Evolutionary conservation across 768 basidiomycete species (phyloP).

Genomic region (Lentinula boryana): DNA sequence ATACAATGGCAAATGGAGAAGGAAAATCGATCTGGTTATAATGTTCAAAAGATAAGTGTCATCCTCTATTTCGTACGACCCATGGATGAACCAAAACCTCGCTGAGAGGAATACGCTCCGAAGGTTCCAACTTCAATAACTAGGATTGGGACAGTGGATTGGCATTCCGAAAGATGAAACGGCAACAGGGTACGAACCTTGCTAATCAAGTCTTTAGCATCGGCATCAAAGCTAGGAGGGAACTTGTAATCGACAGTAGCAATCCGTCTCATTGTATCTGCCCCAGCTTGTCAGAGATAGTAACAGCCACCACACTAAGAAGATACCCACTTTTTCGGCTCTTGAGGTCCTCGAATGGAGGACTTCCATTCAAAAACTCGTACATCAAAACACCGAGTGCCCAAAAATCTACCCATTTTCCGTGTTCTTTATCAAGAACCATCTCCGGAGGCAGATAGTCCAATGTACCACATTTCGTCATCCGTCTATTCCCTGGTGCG

Average conservation of each 20-base stretch:
- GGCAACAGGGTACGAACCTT: slow-evolving; percentile 11
- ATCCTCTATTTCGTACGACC: neutral
- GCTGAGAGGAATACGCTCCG: neutral
- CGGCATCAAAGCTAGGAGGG: slow-evolving; percentile 31
- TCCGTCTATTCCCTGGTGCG: slow-evolving; percentile 83
- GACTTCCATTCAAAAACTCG: slow-evolving; percentile 64
- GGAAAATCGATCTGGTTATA: too few species aligned
- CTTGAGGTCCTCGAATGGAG: slow-evolving; percentile 67
- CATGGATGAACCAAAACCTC: neutral
- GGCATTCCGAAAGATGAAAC: neutral
- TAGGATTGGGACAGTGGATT: neutral
- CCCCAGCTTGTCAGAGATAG: neutral
- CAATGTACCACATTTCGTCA: slow-evolving; percentile 90
- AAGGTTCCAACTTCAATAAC: neutral
- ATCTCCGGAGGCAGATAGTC: slow-evolving; percentile 99
- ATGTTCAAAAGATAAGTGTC: too few species aligned
- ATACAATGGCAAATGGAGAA: neutral
- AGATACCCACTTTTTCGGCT: slow-evolving; percentile 41
- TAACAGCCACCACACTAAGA: neutral
- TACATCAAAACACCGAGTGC: neutral
- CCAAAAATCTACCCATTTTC: slow-evolving; percentile 16
- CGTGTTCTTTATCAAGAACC: slow-evolving; percentile 37
- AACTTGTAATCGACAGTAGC: slow-evolving; percentile 50
- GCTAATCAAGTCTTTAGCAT: slow-evolving; percentile 41
- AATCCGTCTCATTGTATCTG: slow-evolving; percentile 66